Percentiles rank a stretch among this genome's conserved stretches.
phyloP scores from a whole-genome alignment of 2,329 filamentous ascomycete species.

The Trichoderma asperellum region DNA sequence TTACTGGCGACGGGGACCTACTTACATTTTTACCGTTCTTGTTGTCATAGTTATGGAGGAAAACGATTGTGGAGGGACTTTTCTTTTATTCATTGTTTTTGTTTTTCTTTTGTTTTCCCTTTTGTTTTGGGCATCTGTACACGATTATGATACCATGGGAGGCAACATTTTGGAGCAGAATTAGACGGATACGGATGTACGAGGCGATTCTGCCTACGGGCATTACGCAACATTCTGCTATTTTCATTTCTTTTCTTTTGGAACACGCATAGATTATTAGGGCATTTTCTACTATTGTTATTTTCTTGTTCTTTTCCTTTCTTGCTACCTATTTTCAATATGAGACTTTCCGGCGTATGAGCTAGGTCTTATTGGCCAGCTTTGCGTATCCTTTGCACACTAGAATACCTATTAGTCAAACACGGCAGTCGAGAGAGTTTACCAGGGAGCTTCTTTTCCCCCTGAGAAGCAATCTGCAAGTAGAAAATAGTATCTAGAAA shows the following conservation, averaged over 20 bases:
- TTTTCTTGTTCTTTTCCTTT: background rate
- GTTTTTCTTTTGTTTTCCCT: background rate
- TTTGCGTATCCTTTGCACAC: background rate
- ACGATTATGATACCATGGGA: conserved; percentile 28
- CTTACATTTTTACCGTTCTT: background rate
- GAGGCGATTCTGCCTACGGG: background rate
- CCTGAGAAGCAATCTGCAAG: background rate
- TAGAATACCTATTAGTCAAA: background rate
- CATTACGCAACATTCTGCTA: background rate
- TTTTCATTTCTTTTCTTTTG: background rate
- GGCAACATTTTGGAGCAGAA: conserved; percentile 14
- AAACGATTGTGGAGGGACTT: background rate
- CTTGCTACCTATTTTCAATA: background rate
- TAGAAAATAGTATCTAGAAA: background rate
- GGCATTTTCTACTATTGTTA: background rate
- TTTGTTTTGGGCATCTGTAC: conserved; percentile 21
- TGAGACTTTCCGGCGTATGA: background rate
- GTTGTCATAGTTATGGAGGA: background rate
- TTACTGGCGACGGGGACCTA: conserved; percentile 21
- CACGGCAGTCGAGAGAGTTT: background rate
- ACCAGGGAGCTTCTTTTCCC: background rate
- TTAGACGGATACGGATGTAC: conserved; percentile 21
- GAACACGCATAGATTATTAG: conserved; percentile 13
- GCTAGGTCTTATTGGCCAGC: background rate
- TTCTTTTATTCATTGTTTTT: background rate